Conservation (phyloP, 495 filamentous ascomycete species). For the Penicillium waksmanii region DNA sequence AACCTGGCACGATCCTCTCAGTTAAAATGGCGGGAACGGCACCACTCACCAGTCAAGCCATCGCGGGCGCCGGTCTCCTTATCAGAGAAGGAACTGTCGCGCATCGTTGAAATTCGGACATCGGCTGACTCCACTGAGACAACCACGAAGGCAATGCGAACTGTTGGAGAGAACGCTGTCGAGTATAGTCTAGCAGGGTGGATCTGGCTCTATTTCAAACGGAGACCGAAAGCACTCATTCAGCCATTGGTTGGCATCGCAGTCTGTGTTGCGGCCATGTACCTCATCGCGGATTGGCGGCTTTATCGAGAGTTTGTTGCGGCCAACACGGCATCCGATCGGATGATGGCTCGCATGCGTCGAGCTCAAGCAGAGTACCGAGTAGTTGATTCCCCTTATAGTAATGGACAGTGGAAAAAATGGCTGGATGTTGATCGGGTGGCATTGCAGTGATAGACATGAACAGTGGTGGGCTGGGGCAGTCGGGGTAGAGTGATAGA, state of each 20-base stretch:
- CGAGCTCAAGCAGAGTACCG: background rate
- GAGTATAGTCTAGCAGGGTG: background rate
- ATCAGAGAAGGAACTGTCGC: background rate
- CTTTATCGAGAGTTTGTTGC: background rate
- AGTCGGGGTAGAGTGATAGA: too few species aligned
- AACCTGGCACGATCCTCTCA: background rate
- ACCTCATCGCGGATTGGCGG: background rate
- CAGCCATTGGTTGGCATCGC: background rate
- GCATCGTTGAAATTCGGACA: background rate
- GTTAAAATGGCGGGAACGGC: background rate
- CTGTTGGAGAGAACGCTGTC: too few species aligned
- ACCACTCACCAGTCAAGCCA: background rate
- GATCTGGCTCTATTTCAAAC: background rate
- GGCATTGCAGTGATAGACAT: constrained; percentile 6
- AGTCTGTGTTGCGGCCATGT: background rate
- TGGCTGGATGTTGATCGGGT: constrained; percentile 4
- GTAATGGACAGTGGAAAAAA: background rate
- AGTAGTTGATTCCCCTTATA: background rate
- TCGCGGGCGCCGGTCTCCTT: background rate
- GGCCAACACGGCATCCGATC: background rate
- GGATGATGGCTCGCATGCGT: constrained; percentile 3
- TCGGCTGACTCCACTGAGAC: too few species aligned
- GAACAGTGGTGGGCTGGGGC: background rate
- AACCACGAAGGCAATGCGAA: too few species aligned
- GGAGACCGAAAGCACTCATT: background rate